Percentiles rank a stretch among this genome's conserved stretches.
Evolutionary conservation across 306 rosid species (phyloP).

Genomic region (Prunus mongolica): DNA sequence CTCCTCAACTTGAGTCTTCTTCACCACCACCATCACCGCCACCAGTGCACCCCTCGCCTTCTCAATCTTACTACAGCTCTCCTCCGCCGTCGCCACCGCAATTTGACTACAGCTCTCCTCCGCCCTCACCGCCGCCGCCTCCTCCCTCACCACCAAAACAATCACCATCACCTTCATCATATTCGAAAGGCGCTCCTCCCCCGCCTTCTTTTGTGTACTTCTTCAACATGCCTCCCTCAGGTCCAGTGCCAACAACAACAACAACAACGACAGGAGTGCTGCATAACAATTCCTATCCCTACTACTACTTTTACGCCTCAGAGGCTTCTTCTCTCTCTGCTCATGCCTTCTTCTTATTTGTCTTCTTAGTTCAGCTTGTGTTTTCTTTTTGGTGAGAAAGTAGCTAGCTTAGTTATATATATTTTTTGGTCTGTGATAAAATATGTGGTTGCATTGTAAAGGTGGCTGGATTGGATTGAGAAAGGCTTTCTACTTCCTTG

Average conservation of each 20-base stretch:
- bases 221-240: slow-evolving; percentile 40
- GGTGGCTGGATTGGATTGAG: background rate
- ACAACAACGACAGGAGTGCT: slow-evolving; percentile 39
- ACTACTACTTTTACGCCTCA: slow-evolving; percentile 55
- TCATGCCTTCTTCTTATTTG: slow-evolving; percentile 11
- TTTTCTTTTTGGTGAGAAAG: slow-evolving; percentile 21
- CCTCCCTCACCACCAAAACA: slow-evolving; percentile 9
- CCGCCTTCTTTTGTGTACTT: slow-evolving; percentile 44
- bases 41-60: slow-evolving; percentile 9
- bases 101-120: background rate
- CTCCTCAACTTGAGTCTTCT: slow-evolving; percentile 36
- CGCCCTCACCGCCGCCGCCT: background rate
- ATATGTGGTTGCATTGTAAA: slow-evolving; percentile 3
- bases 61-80: slow-evolving; percentile 10
- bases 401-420: background rate
- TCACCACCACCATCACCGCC: slow-evolving; percentile 28
- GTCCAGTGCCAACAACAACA: slow-evolving; percentile 33
- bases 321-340: slow-evolving; percentile 35
- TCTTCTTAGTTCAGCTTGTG: slow-evolving; percentile 29
- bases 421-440: background rate
- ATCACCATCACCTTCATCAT: slow-evolving; percentile 23
- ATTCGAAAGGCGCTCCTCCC: slow-evolving; percentile 28
- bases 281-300: slow-evolving; percentile 50
- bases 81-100: slow-evolving; percentile 11
- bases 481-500: background rate